A percentile compares a stretch with the other conserved stretches of the same genome.
phyloP scores from a whole-genome alignment of 2,329 filamentous ascomycete species.

The Fusarium incarnatum region DNA sequence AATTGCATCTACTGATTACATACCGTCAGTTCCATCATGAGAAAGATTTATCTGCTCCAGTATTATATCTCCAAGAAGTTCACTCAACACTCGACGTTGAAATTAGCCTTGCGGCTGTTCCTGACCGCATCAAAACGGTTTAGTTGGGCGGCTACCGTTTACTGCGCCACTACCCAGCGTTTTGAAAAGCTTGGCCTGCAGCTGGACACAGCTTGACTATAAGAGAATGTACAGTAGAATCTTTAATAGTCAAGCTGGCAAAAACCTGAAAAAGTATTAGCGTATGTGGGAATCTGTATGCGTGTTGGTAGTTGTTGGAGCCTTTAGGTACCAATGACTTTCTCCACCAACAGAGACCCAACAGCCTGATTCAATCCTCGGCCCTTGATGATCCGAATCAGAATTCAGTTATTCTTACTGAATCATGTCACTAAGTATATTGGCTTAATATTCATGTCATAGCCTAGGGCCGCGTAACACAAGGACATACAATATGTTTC shows the following conservation, averaged over 20 bases:
- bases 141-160: neutral
- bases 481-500: too few species aligned
- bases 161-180: neutral
- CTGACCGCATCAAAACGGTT: constrained; percentile 1
- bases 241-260: neutral
- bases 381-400: neutral
- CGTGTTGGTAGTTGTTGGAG: neutral
- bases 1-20: neutral
- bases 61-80: too few species aligned
- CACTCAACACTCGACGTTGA: neutral
- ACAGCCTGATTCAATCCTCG: neutral
- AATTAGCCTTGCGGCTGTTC: neutral
- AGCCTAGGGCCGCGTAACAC: too few species aligned
- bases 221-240: too few species aligned
- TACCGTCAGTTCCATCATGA: neutral
- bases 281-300: neutral
- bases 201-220: neutral
- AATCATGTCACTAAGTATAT: too few species aligned
- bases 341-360: neutral
- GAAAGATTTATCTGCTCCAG: too few species aligned
- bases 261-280: neutral
- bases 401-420: too few species aligned
- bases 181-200: neutral
- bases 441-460: too few species aligned
- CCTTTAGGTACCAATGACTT: neutral